Evolutionary conservation across 2,329 filamentous ascomycete species (phyloP), one percentile per base, ranked within the genome.

Genomic region (Akanthomyces lecanii): DNA sequence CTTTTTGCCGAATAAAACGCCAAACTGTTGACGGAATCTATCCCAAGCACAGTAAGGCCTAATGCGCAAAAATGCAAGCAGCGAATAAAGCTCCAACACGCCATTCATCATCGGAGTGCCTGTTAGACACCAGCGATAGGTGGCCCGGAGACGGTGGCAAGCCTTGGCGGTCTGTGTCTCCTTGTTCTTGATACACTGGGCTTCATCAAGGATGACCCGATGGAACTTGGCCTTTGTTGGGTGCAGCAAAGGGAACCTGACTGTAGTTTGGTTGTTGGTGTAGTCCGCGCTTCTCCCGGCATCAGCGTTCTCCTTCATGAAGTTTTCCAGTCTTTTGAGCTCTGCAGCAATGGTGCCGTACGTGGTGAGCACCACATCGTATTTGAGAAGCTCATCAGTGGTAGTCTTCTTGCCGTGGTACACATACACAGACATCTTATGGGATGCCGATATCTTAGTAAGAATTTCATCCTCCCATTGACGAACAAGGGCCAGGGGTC

Each of bases 101-200:
- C 82, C 86, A 69, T 97, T 97, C 89, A 95, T 95, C 81, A 96
- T 94, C 0, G 91, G 91, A 0, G 91, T 95, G 60, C 91, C 91
- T 0, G 89, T 92, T 25, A 95, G 76, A 2, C 88, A 87, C 92
- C 92, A 97, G 67, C 89, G 82, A 50, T 90, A 90, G 23, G 85
- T 82, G 1, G 91, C 87, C 48, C 81, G 78, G 11, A 97, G 74
- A 51, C 78, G 80, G 63, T 81, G 85, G 14, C 87, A 90, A 1
- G 91, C 90, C 63, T 88, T 79, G 0, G 91, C 85, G 33, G 83
- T 85, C 71, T 90, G 90, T 0, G 91, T 90, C 33, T 84, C 82
- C 10, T 86, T 85, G 67, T 96, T 96, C 30, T 93, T 87, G 67
- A 97, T 93, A 14, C 80, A 87, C 69, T 97, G 92, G 0, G 90